A percentile compares a stretch with the other conserved stretches of the same genome.
Conservation (phyloP, 2,329 filamentous ascomycete species). For the Calonectria pseudoturangicola region DNA sequence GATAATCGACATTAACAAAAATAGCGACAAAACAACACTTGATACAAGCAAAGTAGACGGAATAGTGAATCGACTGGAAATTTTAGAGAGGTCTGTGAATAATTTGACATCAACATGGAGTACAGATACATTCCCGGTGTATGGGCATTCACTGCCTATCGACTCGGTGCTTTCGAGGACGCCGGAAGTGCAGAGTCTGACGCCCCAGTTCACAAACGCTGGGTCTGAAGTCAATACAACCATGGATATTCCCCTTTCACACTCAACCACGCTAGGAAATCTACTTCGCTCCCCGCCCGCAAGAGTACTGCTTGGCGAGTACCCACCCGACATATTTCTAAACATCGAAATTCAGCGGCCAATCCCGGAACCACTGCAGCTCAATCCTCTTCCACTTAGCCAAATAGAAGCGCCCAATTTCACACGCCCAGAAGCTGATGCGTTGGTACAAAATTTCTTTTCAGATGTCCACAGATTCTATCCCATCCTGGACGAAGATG, state of each 20-base stretch:
- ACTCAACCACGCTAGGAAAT: conserved; percentile 46
- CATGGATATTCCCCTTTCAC: conserved; percentile 47
- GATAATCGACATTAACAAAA: conserved; percentile 14
- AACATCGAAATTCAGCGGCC: conserved; percentile 46
- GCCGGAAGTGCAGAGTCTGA: conserved; percentile 36
- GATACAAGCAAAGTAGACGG: conserved; percentile 45
- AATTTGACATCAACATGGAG: conserved; percentile 37
- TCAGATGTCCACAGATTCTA: conserved; percentile 46
- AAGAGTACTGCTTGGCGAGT: conserved; percentile 38
- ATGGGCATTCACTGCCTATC: conserved; percentile 29
- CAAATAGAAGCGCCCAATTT: conserved; percentile 41
- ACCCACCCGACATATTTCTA: conserved; percentile 45
- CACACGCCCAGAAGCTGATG: conserved; percentile 37
- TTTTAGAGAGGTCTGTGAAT: conserved; percentile 41
- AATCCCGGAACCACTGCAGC: conserved; percentile 30
- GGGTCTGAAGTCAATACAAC: conserved; percentile 48
- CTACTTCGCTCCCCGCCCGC: conserved; percentile 44
- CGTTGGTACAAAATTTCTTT: conserved; percentile 42
- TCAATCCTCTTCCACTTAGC: conserved; percentile 38
- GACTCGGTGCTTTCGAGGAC: conserved; percentile 40
- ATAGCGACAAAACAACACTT: conserved; percentile 6
- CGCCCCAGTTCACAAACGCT: conserved; percentile 46
- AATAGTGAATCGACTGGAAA: conserved; percentile 46
- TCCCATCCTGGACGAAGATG: conserved; percentile 41
- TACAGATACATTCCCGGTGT: conserved; percentile 21